phyloP scores from a whole-genome alignment of 495 filamentous ascomycete genomes.

The Penicillium pulvis region DNA sequence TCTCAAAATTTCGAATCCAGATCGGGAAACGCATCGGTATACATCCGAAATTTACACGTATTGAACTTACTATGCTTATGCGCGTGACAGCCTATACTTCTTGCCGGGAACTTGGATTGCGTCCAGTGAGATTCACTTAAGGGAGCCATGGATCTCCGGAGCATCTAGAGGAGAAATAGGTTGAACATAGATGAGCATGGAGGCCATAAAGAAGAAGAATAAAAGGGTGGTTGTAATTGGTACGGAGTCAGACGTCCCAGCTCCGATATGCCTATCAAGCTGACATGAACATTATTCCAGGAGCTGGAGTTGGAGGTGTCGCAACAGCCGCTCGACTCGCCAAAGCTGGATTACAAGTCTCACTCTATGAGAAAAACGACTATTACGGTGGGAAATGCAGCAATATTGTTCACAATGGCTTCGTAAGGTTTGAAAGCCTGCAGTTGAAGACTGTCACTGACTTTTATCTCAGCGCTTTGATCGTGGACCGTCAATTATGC shows the following conservation, averaged over 20 bases:
- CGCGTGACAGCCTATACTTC: background rate
- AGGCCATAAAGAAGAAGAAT: background rate
- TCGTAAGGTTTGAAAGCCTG: background rate
- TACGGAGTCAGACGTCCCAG: background rate
- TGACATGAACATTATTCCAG: background rate
- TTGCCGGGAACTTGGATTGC: background rate
- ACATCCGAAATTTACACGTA: background rate
- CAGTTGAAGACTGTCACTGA: background rate
- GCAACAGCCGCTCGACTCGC: slow-evolving; percentile 11
- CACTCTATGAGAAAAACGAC: slow-evolving; percentile 11
- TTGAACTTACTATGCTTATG: background rate
- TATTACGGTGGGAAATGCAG: slow-evolving; percentile 11
- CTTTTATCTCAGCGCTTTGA: slow-evolving; percentile 59
- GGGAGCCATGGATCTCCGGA: background rate
- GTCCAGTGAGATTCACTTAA: background rate
- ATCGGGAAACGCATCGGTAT: background rate
- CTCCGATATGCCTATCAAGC: background rate
- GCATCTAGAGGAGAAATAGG: background rate
- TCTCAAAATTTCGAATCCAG: background rate
- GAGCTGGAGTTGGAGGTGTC: slow-evolving; percentile 10
- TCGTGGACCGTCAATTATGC: slow-evolving; percentile 68
- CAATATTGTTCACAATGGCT: slow-evolving; percentile 3
- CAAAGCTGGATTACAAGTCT: slow-evolving; percentile 8
- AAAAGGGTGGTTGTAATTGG: background rate
- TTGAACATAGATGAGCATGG: background rate